Evolutionary conservation across 208 protist genomes (phyloP), one percentile per base, ranked within the genome.

Genomic region (Willaertia magna): DNA sequence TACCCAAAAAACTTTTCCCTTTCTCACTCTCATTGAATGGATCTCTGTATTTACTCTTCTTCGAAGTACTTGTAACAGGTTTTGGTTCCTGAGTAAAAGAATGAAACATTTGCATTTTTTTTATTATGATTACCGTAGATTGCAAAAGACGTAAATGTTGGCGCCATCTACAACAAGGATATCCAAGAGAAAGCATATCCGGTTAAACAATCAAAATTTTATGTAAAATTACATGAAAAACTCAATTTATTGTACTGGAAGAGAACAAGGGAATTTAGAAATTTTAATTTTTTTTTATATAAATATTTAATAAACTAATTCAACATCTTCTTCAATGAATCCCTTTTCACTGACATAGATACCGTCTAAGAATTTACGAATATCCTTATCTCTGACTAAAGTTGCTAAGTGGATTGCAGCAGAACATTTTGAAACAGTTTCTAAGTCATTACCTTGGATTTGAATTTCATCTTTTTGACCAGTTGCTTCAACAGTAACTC

Each of bases 311-410:
- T 82, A 59, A 40, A 40, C 22, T 34, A 39, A 55, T 55, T 59
- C 49, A 59, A 59, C 47, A 12, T 82, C 76, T 59, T 82, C 76
- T 6, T 51, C 89, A 75, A 97, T 89, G 91, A 93, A 93, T 81
- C 94, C 94, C 92, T 97, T 98, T 79, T 97, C 95, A 90, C 94
- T 94, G 44, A 99, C 96, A 91, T 99, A 99, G 90, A 99, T 96
- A 95, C 98, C 98, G 92, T 99, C 98, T 18, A 99, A 91, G 97
- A 99, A 99, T 96, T 99, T 99, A 93, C 98, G 96, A 92, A 99
- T 99, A 99, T 99, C 98, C 94, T 99, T 99, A 86, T 97, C 95
- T 91, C 95, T 97, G 79, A 98, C 96, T 78, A 97, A 86, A 89
- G 92, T 95, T 79, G 95, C 91, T 91, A 98, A 91, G 86, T 99